These are phyloP conservation scores for Starmerella scarabaei DNA, from an alignment of 805 yeast genomes.

Conservation along the genomic window DNA sequence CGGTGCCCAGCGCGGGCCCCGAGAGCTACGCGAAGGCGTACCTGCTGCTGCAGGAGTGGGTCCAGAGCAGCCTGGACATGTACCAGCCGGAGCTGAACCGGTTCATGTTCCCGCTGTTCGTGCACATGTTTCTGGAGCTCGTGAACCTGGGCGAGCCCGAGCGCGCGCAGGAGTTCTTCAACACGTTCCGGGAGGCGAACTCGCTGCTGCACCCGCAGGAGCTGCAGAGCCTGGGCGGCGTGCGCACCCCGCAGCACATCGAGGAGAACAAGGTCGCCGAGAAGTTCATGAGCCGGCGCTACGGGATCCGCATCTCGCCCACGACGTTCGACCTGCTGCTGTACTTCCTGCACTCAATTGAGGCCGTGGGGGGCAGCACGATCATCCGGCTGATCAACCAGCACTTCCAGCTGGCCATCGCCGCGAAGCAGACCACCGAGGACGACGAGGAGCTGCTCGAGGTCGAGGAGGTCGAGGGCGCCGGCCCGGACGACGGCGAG, in stretches of 20 bases:
- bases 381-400: slow-evolving; percentile 77
- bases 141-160: slow-evolving; percentile 46
- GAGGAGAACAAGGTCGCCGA: slow-evolving; percentile 71
- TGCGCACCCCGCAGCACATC: slow-evolving; percentile 68
- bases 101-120: slow-evolving; percentile 81
- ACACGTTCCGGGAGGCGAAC: slow-evolving; percentile 62
- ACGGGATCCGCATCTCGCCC: slow-evolving; percentile 60
- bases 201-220: slow-evolving; percentile 65
- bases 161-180: slow-evolving; percentile 61
- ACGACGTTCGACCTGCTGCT: slow-evolving; percentile 74
- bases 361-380: slow-evolving; percentile 80
- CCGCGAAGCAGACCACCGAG: slow-evolving; percentile 11
- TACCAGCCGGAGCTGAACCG: slow-evolving; percentile 77
- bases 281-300: slow-evolving; percentile 59
- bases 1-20: slow-evolving; percentile 35
- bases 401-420: slow-evolving; percentile 39
- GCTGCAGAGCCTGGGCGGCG: slow-evolving; percentile 54
- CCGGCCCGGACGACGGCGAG: slow-evolving; percentile 11
- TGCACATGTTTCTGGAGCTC: slow-evolving; percentile 73
- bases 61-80: slow-evolving; percentile 77
- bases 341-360: slow-evolving; percentile 82
- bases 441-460: slow-evolving; percentile 6
- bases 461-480: slow-evolving; percentile 3
- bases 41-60: slow-evolving; percentile 71
- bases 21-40: slow-evolving; percentile 70